phyloP scores from a whole-genome alignment of 805 yeast species.

The Candida sithepensis region DNA sequence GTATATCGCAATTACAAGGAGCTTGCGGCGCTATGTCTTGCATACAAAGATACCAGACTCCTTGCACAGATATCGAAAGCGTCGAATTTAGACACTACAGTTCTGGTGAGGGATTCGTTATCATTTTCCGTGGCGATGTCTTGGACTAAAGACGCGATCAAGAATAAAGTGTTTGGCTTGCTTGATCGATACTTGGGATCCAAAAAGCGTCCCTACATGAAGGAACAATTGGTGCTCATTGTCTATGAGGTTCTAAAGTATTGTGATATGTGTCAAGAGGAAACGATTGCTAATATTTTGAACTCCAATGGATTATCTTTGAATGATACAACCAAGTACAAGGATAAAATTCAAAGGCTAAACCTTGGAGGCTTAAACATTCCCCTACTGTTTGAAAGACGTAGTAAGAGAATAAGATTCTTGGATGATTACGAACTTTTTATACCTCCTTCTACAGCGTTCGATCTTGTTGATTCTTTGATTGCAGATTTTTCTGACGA shows the following conservation, averaged over 20 bases:
- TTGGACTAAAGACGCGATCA: constrained; percentile 23
- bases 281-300: neutral
- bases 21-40: constrained; percentile 36
- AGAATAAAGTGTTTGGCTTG: constrained; percentile 21
- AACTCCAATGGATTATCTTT: constrained; percentile 6
- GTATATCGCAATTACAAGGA: constrained; percentile 32
- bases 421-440: constrained; percentile 16
- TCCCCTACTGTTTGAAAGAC: neutral
- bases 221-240: constrained; percentile 30
- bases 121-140: constrained; percentile 37
- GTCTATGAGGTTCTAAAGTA: constrained; percentile 35
- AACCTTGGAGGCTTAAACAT: neutral
- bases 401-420: constrained; percentile 4
- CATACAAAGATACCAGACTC: constrained; percentile 22
- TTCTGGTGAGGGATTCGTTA: constrained; percentile 23
- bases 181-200: constrained; percentile 12
- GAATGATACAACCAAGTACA: neutral
- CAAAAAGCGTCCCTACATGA: constrained; percentile 7
- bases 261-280: constrained; percentile 38
- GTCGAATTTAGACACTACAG: constrained; percentile 1
- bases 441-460: constrained; percentile 7
- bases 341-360: neutral
- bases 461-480: constrained; percentile 9
- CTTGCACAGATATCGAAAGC: constrained; percentile 16
- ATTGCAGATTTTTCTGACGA: constrained; percentile 3